Conservation (phyloP, 768 basidiomycete species). For the Tylopilus rubrobrunneus region DNA sequence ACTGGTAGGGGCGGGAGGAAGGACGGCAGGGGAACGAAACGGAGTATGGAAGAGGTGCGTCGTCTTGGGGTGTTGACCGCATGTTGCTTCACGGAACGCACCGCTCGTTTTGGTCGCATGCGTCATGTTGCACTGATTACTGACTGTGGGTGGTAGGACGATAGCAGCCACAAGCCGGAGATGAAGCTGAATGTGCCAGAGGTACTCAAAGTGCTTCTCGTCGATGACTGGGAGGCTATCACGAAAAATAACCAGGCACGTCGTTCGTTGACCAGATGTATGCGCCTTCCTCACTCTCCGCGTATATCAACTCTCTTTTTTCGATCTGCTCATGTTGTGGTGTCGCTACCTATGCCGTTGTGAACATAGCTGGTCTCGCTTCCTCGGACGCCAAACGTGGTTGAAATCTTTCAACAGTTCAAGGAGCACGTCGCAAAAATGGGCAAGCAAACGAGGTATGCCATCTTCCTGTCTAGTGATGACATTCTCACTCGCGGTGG, state of each 20-base stretch:
- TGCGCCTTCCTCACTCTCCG: neutral
- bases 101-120: neutral
- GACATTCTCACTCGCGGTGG: neutral
- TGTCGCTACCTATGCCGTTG: neutral
- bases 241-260: slow-evolving; percentile 90
- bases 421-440: slow-evolving; percentile 54
- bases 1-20: slow-evolving; percentile 41
- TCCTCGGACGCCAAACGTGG: slow-evolving; percentile 76
- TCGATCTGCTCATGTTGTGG: neutral
- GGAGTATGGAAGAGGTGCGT: slow-evolving; percentile 70
- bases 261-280: neutral
- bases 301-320: neutral
- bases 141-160: slow-evolving; percentile 48
- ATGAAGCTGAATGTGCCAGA: slow-evolving; percentile 91
- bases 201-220: slow-evolving; percentile 79
- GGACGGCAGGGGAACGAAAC: slow-evolving; percentile 66
- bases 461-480: slow-evolving; percentile 1
- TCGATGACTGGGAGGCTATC: slow-evolving; percentile 97
- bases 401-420: slow-evolving; percentile 75
- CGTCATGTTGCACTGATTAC: neutral
- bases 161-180: slow-evolving; percentile 75
- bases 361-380: slow-evolving; percentile 72
- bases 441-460: slow-evolving; percentile 46
- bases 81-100: neutral
- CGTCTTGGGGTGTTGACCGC: neutral